These are phyloP conservation scores for Stemphylium vesicarium DNA, from an alignment of 2,329 filamentous ascomycete genomes.

Conservation along the genomic window DNA sequence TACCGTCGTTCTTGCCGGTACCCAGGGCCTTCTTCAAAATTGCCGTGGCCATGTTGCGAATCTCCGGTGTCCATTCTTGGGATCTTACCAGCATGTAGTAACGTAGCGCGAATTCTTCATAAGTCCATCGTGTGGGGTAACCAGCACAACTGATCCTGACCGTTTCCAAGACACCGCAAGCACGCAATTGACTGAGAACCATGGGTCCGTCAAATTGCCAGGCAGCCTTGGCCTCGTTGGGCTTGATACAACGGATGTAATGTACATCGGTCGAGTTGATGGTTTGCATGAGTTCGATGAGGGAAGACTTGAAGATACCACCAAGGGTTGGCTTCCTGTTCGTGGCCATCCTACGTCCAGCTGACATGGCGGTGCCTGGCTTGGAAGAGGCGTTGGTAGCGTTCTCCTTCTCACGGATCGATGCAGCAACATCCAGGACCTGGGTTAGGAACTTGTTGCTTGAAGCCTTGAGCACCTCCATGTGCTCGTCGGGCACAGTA, in stretches of 20 bases:
- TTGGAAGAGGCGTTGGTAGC: slow-evolving; percentile 70
- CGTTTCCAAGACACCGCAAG: slow-evolving; percentile 98
- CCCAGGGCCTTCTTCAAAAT: slow-evolving; percentile 88
- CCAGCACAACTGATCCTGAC: slow-evolving; percentile 97
- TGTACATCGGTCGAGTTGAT: slow-evolving; percentile 98
- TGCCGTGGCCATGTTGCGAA: slow-evolving; percentile 89
- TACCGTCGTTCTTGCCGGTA: slow-evolving; percentile 66
- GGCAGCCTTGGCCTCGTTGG: slow-evolving; percentile 93
- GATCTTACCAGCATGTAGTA: slow-evolving; percentile 99
- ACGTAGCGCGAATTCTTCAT: slow-evolving; percentile 94
- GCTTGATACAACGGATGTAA: slow-evolving; percentile 99
- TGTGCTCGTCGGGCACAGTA: slow-evolving; percentile 96
- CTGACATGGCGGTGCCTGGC: slow-evolving; percentile 64
- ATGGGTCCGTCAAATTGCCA: slow-evolving; percentile 99
- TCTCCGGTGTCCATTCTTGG: slow-evolving; percentile 88
- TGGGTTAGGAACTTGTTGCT: slow-evolving; percentile 83
- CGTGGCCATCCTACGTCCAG: slow-evolving; percentile 86
- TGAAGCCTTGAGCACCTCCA: slow-evolving; percentile 86
- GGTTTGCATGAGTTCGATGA: slow-evolving; percentile 97
- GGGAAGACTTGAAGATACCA: slow-evolving; percentile 97
- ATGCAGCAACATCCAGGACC: slow-evolving; percentile 83
- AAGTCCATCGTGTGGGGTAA: slow-evolving; percentile 97
- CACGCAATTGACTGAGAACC: slow-evolving; percentile 95
- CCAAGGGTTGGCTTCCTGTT: slow-evolving; percentile 96
- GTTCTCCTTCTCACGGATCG: slow-evolving; percentile 87